Evolutionary conservation across 2,329 filamentous ascomycete species (phyloP), one percentile per base, ranked within the genome.

Genomic region (Fusarium brevicatenulatum): DNA sequence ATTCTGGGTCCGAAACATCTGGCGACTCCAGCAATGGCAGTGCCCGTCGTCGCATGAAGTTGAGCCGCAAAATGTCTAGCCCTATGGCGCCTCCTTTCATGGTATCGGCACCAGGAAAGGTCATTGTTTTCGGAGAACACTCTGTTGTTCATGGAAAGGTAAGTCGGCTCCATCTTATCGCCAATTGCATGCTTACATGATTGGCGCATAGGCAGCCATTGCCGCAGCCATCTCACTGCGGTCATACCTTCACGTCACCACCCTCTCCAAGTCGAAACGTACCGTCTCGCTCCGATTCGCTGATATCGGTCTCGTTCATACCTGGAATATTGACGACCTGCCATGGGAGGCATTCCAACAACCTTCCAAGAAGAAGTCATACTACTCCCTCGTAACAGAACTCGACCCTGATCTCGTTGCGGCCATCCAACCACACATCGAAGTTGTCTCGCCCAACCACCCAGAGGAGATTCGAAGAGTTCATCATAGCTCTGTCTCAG

Each of bases 121-220:
- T 98, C 80, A 99, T 99, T 81, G 94, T 98, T 59, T 98, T 95
- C 84, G 96, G 96, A 75, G 96, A 99, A 82, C 96, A 99, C 85
- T 93, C 96, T 5, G 96, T 98, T n/a, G 96, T 99, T 25, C 91
- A 99, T 80, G 95, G 95, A 80, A 98, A 98, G 89, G 93, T 93
- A 84, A 30, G 43, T 49, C 11, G 7, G 28, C 16, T 16, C 44
- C 50, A 21, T 46, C 39, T 60, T 47, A 23, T 42, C n/a, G 25
- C 44, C 40, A 34, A 65, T 64, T 57, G n/a, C 21, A 56, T 65
- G 44, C 77, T 78, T 37, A 78, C 68, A 64, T 67, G 46, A 63
- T 66, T 63, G 66, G 54, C 53, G 52, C 55, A 43, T 76, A 95
- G 92, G 91, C 95, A 75, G 95, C 96, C 66, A 95, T 99, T 82